Percentiles rank a stretch among this genome's conserved stretches.
Evolutionary conservation across 495 filamentous ascomycete species (phyloP).

Genomic region (Saxispiralis lemnorum): DNA sequence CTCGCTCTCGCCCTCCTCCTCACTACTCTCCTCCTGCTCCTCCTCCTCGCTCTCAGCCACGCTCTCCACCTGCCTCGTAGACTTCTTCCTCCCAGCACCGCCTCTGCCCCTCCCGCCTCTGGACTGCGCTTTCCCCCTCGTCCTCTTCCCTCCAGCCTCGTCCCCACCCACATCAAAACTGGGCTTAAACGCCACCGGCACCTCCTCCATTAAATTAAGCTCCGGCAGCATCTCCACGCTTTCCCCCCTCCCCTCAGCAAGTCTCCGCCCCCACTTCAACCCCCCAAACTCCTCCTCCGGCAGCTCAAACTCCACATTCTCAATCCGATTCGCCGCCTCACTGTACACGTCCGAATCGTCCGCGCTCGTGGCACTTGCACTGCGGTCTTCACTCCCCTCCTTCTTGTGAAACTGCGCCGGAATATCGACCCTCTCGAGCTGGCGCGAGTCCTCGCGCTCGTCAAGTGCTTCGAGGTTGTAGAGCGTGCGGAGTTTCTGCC

Average conservation of each 20-base stretch:
- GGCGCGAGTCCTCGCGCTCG: constrained; percentile 42
- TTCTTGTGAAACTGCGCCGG: constrained; percentile 19
- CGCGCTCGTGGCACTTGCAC: constrained; percentile 32
- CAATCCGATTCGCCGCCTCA: constrained; percentile 27
- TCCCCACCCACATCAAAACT: constrained; percentile 13
- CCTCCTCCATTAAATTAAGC: constrained; percentile 18
- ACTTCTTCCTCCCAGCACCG: constrained; percentile 1
- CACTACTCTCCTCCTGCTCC: constrained; percentile 18
- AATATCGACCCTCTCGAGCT: constrained; percentile 4
- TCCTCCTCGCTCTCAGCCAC: constrained; percentile 20
- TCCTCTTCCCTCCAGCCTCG: constrained; percentile 6
- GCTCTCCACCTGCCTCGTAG: constrained; percentile 9
- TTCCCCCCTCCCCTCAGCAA: constrained; percentile 33
- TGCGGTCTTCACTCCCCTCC: constrained; percentile 43
- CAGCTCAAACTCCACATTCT: constrained; percentile 46
- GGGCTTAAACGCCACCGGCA: constrained; percentile 13
- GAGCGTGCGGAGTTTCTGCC: constrained; percentile 64
- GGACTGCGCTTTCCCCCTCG: neutral
- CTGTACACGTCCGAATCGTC: constrained; percentile 14
- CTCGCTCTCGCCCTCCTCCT: constrained; percentile 22
- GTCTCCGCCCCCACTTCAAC: constrained; percentile 48
- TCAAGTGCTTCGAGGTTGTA: constrained; percentile 83
- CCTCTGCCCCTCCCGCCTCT: constrained; percentile 2
- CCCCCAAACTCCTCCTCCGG: constrained; percentile 61
- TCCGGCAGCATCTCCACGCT: constrained; percentile 35